A percentile compares a stretch with the other conserved stretches of the same genome.
phyloP scores from a whole-genome alignment of 2,329 filamentous ascomycete genomes.

The Epichloe festucae region DNA sequence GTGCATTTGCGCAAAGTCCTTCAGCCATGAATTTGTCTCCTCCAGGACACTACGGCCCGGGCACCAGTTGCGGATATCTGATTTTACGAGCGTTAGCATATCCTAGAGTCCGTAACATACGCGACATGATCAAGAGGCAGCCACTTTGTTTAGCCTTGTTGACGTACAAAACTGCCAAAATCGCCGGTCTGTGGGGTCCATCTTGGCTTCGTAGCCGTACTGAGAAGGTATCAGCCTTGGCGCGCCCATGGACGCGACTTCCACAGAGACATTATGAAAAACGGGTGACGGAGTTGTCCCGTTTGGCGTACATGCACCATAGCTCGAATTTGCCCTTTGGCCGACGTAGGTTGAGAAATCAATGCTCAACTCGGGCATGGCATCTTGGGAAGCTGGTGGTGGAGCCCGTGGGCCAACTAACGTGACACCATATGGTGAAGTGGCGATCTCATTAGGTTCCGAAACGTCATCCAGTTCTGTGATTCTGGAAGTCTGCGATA shows the following conservation, averaged over 20 bases:
- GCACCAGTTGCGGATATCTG: constrained; percentile 28
- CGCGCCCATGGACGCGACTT: constrained; percentile 4
- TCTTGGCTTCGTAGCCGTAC: constrained; percentile 19
- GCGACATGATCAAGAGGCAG: neutral
- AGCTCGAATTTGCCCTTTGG: neutral
- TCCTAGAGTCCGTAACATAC: neutral
- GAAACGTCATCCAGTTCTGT: constrained; percentile 1
- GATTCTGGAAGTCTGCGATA: neutral
- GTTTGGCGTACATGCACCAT: neutral
- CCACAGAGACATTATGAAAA: neutral
- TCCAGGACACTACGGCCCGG: constrained; percentile 25
- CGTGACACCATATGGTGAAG: neutral
- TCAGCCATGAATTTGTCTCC: constrained; percentile 27
- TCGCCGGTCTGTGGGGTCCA: constrained; percentile 20
- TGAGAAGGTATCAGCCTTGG: constrained; percentile 13
- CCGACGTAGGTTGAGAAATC: neutral
- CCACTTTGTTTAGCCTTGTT: neutral
- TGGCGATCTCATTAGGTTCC: neutral
- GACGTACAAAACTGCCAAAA: constrained; percentile 24
- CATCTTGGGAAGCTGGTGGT: neutral
- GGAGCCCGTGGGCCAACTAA: neutral
- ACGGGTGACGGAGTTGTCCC: neutral
- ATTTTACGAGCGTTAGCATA: neutral
- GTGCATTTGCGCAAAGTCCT: constrained; percentile 27
- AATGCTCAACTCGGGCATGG: neutral